These are phyloP conservation scores for Irineochytrium annulatum DNA, from an alignment of 192 early-diverging fungal species.

Conservation along the genomic window DNA sequence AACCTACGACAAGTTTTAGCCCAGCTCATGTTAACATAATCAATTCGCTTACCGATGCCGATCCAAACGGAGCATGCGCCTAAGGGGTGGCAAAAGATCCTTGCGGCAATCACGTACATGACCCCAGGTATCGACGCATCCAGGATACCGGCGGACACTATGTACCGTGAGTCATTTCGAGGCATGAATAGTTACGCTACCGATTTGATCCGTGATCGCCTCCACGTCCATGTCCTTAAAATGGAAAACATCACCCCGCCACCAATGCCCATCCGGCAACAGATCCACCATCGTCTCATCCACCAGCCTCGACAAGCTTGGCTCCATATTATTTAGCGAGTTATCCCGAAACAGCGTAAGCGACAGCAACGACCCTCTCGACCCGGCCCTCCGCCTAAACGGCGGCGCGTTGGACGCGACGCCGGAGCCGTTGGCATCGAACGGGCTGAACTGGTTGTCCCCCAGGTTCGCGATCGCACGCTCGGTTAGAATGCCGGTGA, in stretches of 20 bases:
- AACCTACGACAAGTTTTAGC: too few relatives aligned
- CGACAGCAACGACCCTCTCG: background rate
- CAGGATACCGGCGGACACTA: constrained; percentile 7
- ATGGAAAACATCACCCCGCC: constrained; percentile 2
- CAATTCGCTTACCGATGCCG: constrained; percentile 5
- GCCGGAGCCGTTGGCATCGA: background rate
- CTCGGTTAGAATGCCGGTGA: background rate
- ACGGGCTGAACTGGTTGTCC: background rate
- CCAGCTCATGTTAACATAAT: too few relatives aligned
- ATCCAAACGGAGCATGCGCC: constrained; percentile 6
- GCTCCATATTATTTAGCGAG: background rate
- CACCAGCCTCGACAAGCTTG: background rate
- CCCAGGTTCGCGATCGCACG: background rate
- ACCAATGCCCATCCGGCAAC: constrained; percentile 14
- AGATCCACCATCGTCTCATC: background rate
- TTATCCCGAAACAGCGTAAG: background rate
- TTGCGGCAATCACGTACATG: constrained; percentile 10
- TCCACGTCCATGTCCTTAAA: constrained; percentile 20
- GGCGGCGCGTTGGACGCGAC: background rate
- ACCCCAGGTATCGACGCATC: constrained; percentile 12
- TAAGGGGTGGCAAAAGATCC: constrained; percentile 4
- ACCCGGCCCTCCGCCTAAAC: background rate
- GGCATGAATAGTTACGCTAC: background rate
- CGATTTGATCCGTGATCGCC: constrained; percentile 15
- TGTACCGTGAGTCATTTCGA: too few relatives aligned